Evolutionary conservation across 2,329 filamentous ascomycete species (phyloP).

Genomic region (Neurospora crassa): DNA sequence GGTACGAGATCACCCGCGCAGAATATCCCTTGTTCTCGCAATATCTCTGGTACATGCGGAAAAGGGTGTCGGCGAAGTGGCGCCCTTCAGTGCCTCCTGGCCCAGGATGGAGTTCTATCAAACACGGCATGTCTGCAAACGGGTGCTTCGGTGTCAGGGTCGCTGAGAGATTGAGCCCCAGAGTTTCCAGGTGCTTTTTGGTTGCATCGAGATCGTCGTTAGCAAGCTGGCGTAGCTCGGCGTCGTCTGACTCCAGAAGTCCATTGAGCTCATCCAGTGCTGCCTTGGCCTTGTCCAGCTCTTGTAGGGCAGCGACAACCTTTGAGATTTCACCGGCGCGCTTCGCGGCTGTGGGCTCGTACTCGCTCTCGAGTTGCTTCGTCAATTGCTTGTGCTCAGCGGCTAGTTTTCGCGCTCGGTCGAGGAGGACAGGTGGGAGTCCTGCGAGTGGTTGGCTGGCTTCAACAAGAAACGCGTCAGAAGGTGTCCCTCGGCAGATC

Average conservation of each 20-base stretch:
- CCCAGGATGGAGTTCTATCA: constrained; percentile 85
- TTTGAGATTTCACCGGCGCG: constrained; percentile 51
- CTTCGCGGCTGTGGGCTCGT: constrained; percentile 48
- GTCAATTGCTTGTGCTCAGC: constrained; percentile 49
- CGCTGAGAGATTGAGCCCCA: constrained; percentile 61
- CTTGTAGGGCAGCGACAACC: constrained; percentile 46
- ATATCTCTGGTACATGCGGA: constrained; percentile 82
- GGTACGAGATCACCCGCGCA: constrained; percentile 59
- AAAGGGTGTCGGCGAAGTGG: constrained; percentile 77
- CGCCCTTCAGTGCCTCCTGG: constrained; percentile 87
- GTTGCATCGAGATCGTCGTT: constrained; percentile 71
- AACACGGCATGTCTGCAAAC: constrained; percentile 80
- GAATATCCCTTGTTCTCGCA: constrained; percentile 62
- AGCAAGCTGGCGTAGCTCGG: constrained; percentile 69
- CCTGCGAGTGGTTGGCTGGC: constrained; percentile 20
- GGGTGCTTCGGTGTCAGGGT: constrained; percentile 80
- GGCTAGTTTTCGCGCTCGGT: constrained; percentile 47
- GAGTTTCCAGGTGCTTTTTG: constrained; percentile 46
- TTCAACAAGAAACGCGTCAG: constrained; percentile 1
- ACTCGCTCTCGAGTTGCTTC: constrained; percentile 39
- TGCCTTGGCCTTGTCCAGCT: constrained; percentile 46
- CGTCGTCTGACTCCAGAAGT: constrained; percentile 42
- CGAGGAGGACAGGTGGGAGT: constrained; percentile 46
- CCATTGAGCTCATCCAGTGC: constrained; percentile 44
- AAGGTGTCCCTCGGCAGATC: constrained; percentile 1